phyloP scores from a whole-genome alignment of 495 filamentous ascomycete species.

The Coniosporium apollinis region DNA sequence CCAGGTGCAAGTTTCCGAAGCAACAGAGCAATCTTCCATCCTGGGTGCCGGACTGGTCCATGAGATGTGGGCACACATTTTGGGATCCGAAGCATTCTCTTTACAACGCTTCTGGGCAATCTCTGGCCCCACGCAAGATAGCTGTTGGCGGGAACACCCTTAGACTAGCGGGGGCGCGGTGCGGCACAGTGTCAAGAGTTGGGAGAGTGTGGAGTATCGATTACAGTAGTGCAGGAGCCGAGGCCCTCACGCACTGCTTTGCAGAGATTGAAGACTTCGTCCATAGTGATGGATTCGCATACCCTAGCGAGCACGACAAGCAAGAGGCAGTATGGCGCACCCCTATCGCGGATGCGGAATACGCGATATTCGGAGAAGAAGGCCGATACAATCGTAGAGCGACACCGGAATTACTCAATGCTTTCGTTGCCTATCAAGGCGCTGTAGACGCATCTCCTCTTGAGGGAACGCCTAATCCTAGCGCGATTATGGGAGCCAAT shows the following conservation, averaged over 20 bases:
- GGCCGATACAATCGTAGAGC: too few relatives aligned
- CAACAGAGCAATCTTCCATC: background rate
- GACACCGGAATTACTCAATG: too few relatives aligned
- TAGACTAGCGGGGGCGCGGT: background rate
- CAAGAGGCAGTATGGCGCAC: too few relatives aligned
- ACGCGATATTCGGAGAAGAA: too few relatives aligned
- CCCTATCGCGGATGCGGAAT: too few relatives aligned
- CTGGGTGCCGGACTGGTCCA: background rate
- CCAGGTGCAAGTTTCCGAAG: background rate
- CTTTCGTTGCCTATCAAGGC: too few relatives aligned
- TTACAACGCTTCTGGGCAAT: background rate
- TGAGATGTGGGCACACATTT: background rate
- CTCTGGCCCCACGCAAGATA: background rate
- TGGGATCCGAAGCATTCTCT: background rate
- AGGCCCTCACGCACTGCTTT: too few relatives aligned
- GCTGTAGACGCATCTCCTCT: background rate
- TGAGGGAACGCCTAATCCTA: background rate
- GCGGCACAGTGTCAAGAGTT: background rate
- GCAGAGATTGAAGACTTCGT: too few relatives aligned
- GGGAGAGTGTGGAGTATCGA: background rate
- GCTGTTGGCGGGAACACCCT: background rate
- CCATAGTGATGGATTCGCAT: too few relatives aligned
- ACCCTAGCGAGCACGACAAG: too few relatives aligned
- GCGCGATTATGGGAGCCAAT: background rate
- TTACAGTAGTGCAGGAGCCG: too few relatives aligned